Conservation (phyloP, 2,329 filamentous ascomycete genomes). For the Diaporthe longicolla region DNA sequence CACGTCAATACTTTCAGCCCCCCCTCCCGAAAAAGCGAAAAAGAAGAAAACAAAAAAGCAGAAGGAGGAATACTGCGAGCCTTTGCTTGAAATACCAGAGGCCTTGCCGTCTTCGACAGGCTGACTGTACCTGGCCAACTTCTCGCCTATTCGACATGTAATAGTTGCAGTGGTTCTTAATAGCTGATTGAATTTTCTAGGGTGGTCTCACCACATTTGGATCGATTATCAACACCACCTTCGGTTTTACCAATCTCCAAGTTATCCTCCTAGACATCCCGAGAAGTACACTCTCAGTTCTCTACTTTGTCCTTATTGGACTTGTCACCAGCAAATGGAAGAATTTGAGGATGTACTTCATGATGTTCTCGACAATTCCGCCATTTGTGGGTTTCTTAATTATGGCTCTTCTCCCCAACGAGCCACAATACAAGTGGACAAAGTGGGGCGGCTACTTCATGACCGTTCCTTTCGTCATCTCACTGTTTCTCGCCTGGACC, state of each 20-base stretch:
- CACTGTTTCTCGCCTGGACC: constrained; percentile 53
- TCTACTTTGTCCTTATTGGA: constrained; percentile 54
- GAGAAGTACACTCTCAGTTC: constrained; percentile 50
- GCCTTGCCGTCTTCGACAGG: too few species aligned
- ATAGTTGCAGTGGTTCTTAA: too few species aligned
- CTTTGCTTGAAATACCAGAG: too few species aligned
- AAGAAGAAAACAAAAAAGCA: too few species aligned
- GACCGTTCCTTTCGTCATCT: constrained; percentile 52
- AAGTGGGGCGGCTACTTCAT: constrained; percentile 57
- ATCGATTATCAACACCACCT: constrained; percentile 53
- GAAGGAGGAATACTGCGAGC: too few species aligned
- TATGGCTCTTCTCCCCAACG: constrained; percentile 53
- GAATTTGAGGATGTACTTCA: constrained; percentile 55
- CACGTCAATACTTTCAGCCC: too few species aligned
- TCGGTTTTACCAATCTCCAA: constrained; percentile 55
- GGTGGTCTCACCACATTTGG: constrained; percentile 44
- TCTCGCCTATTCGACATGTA: too few species aligned
- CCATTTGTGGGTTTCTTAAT: constrained; percentile 55
- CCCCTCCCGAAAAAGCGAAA: too few species aligned
- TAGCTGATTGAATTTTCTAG: too few species aligned
- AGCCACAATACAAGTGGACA: constrained; percentile 53
- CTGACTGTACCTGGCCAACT: too few species aligned
- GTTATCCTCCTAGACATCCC: constrained; percentile 56
- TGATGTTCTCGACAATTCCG: constrained; percentile 54
- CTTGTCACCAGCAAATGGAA: constrained; percentile 51